Conservation (phyloP, 2,329 filamentous ascomycete species). For the Aspergillus tanneri region DNA sequence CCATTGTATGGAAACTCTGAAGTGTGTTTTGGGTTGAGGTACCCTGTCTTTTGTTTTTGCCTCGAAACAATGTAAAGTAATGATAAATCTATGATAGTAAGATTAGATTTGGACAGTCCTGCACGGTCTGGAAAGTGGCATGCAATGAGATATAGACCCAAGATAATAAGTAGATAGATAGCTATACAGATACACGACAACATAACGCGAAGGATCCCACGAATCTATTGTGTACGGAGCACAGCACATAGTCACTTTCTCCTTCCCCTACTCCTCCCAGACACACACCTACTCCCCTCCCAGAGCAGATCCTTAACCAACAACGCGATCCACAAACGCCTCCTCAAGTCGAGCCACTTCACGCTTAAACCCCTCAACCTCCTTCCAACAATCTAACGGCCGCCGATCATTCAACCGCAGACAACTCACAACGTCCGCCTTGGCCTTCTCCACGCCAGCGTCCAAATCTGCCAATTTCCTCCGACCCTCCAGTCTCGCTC, state of each 20-base stretch:
- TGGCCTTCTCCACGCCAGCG: conserved; percentile 69
- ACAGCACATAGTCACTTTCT: conserved; percentile 1
- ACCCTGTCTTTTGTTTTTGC: too few species aligned
- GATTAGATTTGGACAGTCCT: too few species aligned
- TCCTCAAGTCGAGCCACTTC: conserved; percentile 85
- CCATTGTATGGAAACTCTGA: too few species aligned
- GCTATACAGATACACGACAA: conserved; percentile 22
- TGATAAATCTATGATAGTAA: background rate
- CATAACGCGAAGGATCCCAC: conserved; percentile 12
- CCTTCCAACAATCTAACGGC: conserved; percentile 90
- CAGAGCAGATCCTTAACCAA: conserved; percentile 32
- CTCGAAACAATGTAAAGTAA: background rate
- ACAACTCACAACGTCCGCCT: conserved; percentile 74
- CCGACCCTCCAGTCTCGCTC: conserved; percentile 59
- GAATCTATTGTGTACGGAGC: conserved; percentile 16
- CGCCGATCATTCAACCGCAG: conserved; percentile 79
- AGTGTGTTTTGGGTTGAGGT: background rate
- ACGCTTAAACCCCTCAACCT: conserved; percentile 86
- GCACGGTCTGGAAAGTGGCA: too few species aligned
- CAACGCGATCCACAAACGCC: conserved; percentile 80
- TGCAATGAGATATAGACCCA: conserved; percentile 12
- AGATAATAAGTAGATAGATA: conserved; percentile 12
- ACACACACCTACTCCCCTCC: conserved; percentile 7
- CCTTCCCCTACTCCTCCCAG: conserved; percentile 10
- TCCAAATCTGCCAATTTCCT: conserved; percentile 65